A percentile compares a stretch with the other conserved stretches of the same genome.
These are phyloP conservation scores for Fusarium oxysporum DNA, from an alignment of 2,329 filamentous ascomycete species.

Conservation along the genomic window DNA sequence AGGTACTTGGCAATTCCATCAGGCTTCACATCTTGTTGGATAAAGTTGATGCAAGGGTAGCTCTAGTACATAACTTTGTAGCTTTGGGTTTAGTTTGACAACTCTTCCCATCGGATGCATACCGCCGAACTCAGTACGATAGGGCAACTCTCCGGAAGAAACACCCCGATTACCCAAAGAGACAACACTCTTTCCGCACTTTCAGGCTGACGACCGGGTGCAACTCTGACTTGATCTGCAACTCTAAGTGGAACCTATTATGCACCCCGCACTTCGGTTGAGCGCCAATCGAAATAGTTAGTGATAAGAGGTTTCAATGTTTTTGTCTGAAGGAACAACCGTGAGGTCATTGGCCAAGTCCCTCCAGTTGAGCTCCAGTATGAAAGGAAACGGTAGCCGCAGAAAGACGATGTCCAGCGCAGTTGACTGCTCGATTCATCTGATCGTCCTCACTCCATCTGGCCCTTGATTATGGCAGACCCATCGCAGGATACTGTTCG, in stretches of 20 bases:
- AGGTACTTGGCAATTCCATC: not conserved
- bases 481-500: constrained; percentile 31
- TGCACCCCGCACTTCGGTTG: constrained; percentile 22
- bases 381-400: not conserved
- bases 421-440: not conserved
- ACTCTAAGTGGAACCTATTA: not conserved
- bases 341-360: not conserved
- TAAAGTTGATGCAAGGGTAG: not conserved
- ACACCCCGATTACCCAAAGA: not conserved
- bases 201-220: not conserved
- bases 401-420: not conserved
- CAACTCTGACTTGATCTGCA: not conserved
- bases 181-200: not conserved
- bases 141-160: not conserved
- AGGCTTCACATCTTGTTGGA: not conserved
- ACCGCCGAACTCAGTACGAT: not conserved
- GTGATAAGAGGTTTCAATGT: not conserved
- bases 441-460: not conserved
- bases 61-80: not conserved
- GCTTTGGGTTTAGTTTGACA: not conserved
- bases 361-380: not conserved
- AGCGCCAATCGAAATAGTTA: not conserved
- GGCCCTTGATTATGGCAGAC: constrained; percentile 11
- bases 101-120: not conserved
- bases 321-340: not conserved